Percentiles rank a stretch among this genome's conserved stretches.
phyloP scores from a whole-genome alignment of 345 rosid genomes.

The Brassica rapa region DNA sequence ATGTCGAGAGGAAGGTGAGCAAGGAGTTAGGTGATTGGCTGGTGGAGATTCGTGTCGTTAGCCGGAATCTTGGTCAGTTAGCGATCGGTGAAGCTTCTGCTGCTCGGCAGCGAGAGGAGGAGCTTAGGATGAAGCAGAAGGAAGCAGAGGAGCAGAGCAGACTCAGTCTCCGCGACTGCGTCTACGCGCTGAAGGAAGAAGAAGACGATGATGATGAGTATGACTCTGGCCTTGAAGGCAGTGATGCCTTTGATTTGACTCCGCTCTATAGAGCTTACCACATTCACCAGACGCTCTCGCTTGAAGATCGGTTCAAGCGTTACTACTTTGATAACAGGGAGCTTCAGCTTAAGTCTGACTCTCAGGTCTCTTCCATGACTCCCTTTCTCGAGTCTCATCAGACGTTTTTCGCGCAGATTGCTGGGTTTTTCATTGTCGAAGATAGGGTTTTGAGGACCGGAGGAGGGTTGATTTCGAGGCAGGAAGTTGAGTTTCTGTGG shows the following conservation, averaged over 20 bases:
- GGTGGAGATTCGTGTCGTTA: constrained; percentile 91
- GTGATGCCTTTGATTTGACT: constrained; percentile 71
- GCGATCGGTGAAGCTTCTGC: constrained; percentile 97
- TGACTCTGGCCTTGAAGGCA: constrained; percentile 35
- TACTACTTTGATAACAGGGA: constrained; percentile 89
- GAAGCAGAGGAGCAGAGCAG: constrained; percentile 97
- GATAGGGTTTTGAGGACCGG: constrained; percentile 90
- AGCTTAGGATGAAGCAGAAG: constrained; percentile 88
- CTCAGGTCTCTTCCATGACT: constrained; percentile 97
- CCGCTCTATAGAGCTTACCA: constrained; percentile 90
- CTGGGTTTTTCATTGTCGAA: constrained; percentile 92
- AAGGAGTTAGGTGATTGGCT: constrained; percentile 95
- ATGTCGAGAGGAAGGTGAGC: constrained; percentile 80
- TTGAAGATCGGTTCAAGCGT: constrained; percentile 82
- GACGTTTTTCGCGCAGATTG: constrained; percentile 93
- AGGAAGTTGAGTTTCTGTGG: constrained; percentile 92
- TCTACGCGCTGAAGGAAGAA: constrained; percentile 84
- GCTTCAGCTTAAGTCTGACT: constrained; percentile 92
- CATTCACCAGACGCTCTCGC: constrained; percentile 81
- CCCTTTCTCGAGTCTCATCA: constrained; percentile 97
- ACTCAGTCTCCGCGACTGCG: constrained; percentile 83
- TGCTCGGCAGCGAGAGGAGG: constrained; percentile 92
- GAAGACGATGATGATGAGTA: constrained; percentile 57
- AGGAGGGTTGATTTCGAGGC: constrained; percentile 77
- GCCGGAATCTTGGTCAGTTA: constrained; percentile 87